Evolutionary conservation across 2,329 filamentous ascomycete genomes (phyloP).

Genomic region (Saccharata proteae): DNA sequence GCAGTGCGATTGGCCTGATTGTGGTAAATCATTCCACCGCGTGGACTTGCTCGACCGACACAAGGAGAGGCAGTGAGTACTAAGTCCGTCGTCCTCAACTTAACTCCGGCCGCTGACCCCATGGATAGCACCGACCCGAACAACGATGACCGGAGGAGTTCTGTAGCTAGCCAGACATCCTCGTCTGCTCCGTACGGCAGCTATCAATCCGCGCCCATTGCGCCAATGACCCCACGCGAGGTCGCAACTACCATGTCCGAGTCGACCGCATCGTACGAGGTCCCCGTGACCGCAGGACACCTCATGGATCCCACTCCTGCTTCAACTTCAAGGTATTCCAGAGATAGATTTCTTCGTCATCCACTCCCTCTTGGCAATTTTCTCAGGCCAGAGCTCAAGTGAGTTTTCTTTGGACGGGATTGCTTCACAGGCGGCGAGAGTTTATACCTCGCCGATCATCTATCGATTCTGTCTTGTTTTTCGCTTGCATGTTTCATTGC

Average conservation of each 20-base stretch:
- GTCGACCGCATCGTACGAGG: no score
- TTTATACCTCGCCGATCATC: no score
- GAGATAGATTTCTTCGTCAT: conserved; percentile 1
- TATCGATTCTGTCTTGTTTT: conserved; percentile 1
- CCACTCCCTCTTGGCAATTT: neutral
- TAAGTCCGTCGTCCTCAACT: neutral
- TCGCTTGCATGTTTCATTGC: neutral
- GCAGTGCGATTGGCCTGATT: conserved; percentile 28
- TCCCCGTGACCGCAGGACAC: no score
- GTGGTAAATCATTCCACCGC: conserved; percentile 32
- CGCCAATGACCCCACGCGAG: conserved; percentile 10
- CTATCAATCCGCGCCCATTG: conserved; percentile 11
- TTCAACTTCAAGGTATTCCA: conserved; percentile 9
- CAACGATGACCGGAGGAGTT: conserved; percentile 10
- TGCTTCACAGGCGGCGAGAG: no score
- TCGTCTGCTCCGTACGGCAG: conserved; percentile 13
- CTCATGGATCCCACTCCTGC: conserved; percentile 4
- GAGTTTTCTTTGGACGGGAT: no score
- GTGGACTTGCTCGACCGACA: conserved; percentile 34
- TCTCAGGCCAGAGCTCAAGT: conserved; percentile 3
- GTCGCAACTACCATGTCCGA: conserved; percentile 16
- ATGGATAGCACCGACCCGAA: conserved; percentile 6
- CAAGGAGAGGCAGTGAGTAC: conserved; percentile 31
- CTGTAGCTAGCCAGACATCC: conserved; percentile 16
- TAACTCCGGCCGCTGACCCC: conserved; percentile 1